A percentile compares a stretch with the other conserved stretches of the same genome.
Conservation (phyloP, 768 basidiomycete genomes). For the Clitopilus hobsonii region DNA sequence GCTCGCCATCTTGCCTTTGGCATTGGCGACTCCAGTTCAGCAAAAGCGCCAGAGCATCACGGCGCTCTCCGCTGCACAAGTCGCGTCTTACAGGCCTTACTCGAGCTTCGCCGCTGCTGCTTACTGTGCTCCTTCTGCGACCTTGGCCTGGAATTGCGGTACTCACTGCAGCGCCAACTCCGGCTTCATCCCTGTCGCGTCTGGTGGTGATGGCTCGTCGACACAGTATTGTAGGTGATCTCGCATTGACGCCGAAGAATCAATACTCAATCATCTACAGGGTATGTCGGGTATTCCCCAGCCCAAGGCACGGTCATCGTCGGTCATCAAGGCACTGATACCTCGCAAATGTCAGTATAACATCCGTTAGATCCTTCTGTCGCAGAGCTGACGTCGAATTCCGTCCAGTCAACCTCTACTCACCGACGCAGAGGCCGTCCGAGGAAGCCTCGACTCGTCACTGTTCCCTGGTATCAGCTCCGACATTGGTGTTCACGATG, state of each 20-base stretch:
- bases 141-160: slow-evolving; percentile 51
- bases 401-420: slow-evolving; percentile 27
- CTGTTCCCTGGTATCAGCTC: slow-evolving; percentile 43
- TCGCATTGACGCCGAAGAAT: background rate
- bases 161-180: slow-evolving; percentile 34
- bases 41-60: slow-evolving; percentile 31
- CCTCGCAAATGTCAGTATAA: slow-evolving; percentile 28
- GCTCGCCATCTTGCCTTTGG: slow-evolving; percentile 4
- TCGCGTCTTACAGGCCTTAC: slow-evolving; percentile 41
- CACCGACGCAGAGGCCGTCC: slow-evolving; percentile 32
- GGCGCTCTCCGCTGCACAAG: slow-evolving; percentile 32
- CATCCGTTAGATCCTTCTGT: too few relatives aligned
- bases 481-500: slow-evolving; percentile 39
- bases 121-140: slow-evolving; percentile 40
- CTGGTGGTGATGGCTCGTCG: slow-evolving; percentile 36
- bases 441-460: slow-evolving; percentile 25
- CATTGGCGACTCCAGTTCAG: slow-evolving; percentile 8
- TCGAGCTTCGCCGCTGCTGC: slow-evolving; percentile 46
- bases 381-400: too few relatives aligned
- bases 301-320: slow-evolving; percentile 7
- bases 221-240: slow-evolving; percentile 33
- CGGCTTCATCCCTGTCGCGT: slow-evolving; percentile 35
- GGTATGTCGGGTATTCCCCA: slow-evolving; percentile 16
- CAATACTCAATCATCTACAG: slow-evolving; percentile 1
- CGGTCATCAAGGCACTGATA: background rate